These are phyloP conservation scores for Aspergillus proliferans DNA, from an alignment of 2,329 filamentous ascomycete species.

Conservation along the genomic window DNA sequence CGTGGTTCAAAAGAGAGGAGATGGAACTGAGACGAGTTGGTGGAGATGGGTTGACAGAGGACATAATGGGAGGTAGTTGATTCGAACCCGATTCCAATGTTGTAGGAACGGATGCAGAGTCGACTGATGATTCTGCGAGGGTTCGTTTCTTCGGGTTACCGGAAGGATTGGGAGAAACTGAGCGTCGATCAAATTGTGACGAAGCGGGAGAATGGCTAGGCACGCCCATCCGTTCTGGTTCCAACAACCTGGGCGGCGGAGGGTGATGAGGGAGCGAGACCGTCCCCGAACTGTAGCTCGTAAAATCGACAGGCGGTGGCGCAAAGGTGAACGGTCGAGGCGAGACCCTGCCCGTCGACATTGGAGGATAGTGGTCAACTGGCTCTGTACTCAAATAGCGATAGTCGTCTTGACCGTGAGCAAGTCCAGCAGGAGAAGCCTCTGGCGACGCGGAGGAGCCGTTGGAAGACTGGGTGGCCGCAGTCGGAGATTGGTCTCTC, in stretches of 20 bases:
- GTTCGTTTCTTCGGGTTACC: conserved; percentile 31
- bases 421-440: conserved; percentile 28
- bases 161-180: conserved; percentile 24
- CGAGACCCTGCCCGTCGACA: conserved; percentile 30
- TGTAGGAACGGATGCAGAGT: conserved; percentile 21
- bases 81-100: conserved; percentile 30
- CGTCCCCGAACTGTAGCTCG: conserved; percentile 35
- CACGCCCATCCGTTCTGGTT: conserved; percentile 22
- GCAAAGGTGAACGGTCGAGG: conserved; percentile 26
- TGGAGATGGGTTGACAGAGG: conserved; percentile 27
- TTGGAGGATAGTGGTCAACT: conserved; percentile 40
- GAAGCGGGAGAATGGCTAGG: conserved; percentile 19
- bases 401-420: conserved; percentile 25
- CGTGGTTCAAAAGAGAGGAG: conserved; percentile 66
- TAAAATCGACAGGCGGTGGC: conserved; percentile 47
- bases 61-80: conserved; percentile 35
- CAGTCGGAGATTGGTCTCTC: conserved; percentile 41
- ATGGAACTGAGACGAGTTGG: conserved; percentile 66
- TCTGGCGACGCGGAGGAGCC: conserved; percentile 40
- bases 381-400: conserved; percentile 30
- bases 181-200: conserved; percentile 26
- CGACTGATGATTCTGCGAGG: conserved; percentile 25
- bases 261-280: conserved; percentile 27
- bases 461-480: conserved; percentile 34
- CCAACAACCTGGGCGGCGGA: conserved; percentile 24